Evolutionary conservation across 1,139 yeast species (phyloP).

Genomic region (Blastobotrys petasosporus): DNA sequence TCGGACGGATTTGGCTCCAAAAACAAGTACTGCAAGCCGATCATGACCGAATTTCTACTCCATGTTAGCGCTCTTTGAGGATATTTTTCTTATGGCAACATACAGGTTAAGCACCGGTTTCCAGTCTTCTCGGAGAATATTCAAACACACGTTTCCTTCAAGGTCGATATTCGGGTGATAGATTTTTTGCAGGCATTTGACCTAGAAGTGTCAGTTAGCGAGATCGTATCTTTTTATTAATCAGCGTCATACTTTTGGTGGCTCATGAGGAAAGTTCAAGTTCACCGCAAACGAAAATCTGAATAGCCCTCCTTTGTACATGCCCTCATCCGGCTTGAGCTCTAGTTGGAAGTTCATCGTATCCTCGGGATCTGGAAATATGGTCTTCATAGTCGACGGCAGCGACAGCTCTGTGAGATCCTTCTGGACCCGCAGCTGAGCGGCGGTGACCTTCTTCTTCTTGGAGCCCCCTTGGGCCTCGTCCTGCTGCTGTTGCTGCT

Average conservation of each 20-base stretch:
- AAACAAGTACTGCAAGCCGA: constrained; percentile 81
- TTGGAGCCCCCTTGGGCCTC: constrained; percentile 26
- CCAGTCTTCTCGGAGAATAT: constrained; percentile 93
- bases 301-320: constrained; percentile 65
- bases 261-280: constrained; percentile 81
- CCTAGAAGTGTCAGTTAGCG: constrained; percentile 13
- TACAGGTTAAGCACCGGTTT: constrained; percentile 76
- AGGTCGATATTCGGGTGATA: constrained; percentile 93
- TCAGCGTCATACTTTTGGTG: constrained; percentile 56
- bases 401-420: constrained; percentile 66
- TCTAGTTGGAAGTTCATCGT: constrained; percentile 55
- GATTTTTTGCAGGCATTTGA: constrained; percentile 41
- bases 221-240: neutral
- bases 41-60: constrained; percentile 55
- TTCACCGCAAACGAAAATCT: constrained; percentile 58
- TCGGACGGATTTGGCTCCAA: constrained; percentile 89
- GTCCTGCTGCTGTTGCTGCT: constrained; percentile 34
- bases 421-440: constrained; percentile 41
- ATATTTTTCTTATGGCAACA: neutral
- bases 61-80: constrained; percentile 13
- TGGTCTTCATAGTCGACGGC: constrained; percentile 56
- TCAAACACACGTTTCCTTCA: constrained; percentile 86
- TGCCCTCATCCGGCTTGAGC: constrained; percentile 74
- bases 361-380: constrained; percentile 51
- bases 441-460: constrained; percentile 44